Evolutionary conservation across 805 yeast species (phyloP).

Genomic region (Yamadazyma ubonensis): DNA sequence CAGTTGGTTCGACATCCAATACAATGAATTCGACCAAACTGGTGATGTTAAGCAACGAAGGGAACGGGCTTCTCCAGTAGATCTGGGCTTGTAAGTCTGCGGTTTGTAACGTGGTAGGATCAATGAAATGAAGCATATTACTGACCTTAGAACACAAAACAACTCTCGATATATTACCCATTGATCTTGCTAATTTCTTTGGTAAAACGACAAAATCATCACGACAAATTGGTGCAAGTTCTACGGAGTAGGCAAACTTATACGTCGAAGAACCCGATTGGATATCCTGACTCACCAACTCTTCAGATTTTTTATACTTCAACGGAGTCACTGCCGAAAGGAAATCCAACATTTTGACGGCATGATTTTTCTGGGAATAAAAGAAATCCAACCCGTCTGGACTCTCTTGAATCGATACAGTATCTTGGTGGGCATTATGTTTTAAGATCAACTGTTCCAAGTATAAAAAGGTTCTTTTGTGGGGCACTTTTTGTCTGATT

Average conservation of each 20-base stretch:
- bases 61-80: conserved; percentile 83
- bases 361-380: conserved; percentile 85
- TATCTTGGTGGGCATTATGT: conserved; percentile 90
- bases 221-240: conserved; percentile 93
- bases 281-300: conserved; percentile 86
- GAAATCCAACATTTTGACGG: conserved; percentile 91
- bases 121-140: conserved; percentile 81
- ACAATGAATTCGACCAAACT: conserved; percentile 85
- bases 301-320: conserved; percentile 80
- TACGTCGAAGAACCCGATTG: conserved; percentile 86
- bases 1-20: conserved; percentile 91
- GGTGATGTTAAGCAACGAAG: conserved; percentile 69
- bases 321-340: conserved; percentile 81
- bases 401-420: conserved; percentile 88
- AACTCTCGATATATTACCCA: conserved; percentile 80
- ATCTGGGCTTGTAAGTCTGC: conserved; percentile 70
- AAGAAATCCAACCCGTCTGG: conserved; percentile 95
- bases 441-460: conserved; percentile 92
- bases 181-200: conserved; percentile 73
- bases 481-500: conserved; percentile 95
- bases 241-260: conserved; percentile 90
- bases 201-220: conserved; percentile 95
- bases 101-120: conserved; percentile 75
- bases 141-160: conserved; percentile 84
- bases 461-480: conserved; percentile 93